Evolutionary conservation across 371 early-diverging fungal species (phyloP), one percentile per base, ranked within the genome.

Genomic region (Mucor mucedo): DNA sequence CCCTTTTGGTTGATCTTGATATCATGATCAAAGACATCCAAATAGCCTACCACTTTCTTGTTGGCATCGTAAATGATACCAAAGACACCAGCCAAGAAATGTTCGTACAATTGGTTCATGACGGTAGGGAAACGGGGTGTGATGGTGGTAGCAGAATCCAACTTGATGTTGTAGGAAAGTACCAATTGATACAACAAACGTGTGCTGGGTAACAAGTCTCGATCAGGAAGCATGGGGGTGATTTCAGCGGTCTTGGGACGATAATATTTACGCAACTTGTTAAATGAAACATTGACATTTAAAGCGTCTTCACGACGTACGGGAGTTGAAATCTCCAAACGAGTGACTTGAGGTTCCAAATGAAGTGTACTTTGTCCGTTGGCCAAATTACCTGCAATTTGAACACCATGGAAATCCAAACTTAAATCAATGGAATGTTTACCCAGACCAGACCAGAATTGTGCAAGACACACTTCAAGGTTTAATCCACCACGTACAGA

Each of bases 391-490:
- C 88, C 85, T 7, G 78, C 66, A n/a, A 89, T 40, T 53, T 83
- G 80, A 44, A 97, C 75, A 42, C 96, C 95, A 70, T 91, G 92
- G 82, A 97, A 97, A 28, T 86, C 82, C 32, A 96, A 61, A 9
- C 86, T 83, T 11, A 95, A 68, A 16, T 89, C 87, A 10, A 95
- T 78, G 10, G 67, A 67, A 64, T 94, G 93, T 13, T 80, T 74
- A 38, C 89, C 94, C 10, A 90, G 76, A 61, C 86, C 83, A 58
- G 90, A 90, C 95, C 97, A 97, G 76, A 90, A 95, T 70, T 95
- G 96, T 4, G 94, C 95, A 44, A 95, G 60, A 63, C 71, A 69
- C 4, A 81, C 80, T 71, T 96, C 97, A 55, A 96, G 66, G n/a
- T 91, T 94, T 4, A 82, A 76, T 38, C 87, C 87, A 58, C 91